Evolutionary conservation across 345 rosid species (phyloP).

Genomic region (Atalantia buxifolia): DNA sequence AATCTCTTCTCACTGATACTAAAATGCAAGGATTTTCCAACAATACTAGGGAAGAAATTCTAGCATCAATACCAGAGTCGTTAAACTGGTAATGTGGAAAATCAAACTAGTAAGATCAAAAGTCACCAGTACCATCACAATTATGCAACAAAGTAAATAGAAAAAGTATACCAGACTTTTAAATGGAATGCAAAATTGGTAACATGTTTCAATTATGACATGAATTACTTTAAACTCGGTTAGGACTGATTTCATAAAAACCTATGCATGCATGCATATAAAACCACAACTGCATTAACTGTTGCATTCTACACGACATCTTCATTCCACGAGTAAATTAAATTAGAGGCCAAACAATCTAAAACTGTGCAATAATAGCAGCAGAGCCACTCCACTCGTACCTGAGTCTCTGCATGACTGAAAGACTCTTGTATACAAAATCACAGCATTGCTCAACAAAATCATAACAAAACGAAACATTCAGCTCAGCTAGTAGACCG

Average conservation of each 20-base stretch:
- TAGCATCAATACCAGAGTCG: not conserved
- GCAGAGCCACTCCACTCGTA: constrained; percentile 16
- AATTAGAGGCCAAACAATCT: not conserved
- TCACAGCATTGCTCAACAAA: constrained; percentile 63
- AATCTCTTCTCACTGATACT: not conserved
- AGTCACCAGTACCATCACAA: not conserved
- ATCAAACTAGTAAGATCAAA: not conserved
- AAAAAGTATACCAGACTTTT: not conserved
- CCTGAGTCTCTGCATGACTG: constrained; percentile 69
- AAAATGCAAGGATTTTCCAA: not conserved
- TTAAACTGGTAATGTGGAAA: not conserved
- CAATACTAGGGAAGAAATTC: not conserved
- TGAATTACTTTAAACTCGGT: not conserved
- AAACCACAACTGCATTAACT: not conserved
- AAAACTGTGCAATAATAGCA: not conserved
- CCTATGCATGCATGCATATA: not conserved
- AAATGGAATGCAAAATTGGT: not conserved
- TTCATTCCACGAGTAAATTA: not conserved
- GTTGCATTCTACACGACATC: not conserved
- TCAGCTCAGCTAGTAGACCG: constrained; percentile 73
- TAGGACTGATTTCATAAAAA: not conserved
- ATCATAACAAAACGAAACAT: constrained; percentile 61
- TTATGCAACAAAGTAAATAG: not conserved
- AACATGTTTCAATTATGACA: not conserved
- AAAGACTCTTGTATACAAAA: constrained; percentile 60